Evolutionary conservation across 805 yeast genomes (phyloP).

Genomic region (Kazachstania taianensis): DNA sequence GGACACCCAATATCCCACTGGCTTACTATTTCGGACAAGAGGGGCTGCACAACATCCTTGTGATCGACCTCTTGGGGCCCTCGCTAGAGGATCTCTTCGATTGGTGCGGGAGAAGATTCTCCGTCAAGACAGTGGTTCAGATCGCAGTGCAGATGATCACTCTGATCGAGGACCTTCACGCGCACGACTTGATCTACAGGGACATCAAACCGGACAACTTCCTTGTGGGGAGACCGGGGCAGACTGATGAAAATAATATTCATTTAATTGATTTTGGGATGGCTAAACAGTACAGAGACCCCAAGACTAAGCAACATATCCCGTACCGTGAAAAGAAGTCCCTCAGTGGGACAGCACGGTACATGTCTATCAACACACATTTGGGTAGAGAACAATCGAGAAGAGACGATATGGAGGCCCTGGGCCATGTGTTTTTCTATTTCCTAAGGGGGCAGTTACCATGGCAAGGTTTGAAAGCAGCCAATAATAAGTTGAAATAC

Average conservation of each 20-base stretch:
- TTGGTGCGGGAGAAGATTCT: conserved; percentile 92
- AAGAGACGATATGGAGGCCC: conserved; percentile 90
- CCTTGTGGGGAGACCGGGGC: conserved; percentile 82
- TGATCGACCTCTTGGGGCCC: conserved; percentile 91
- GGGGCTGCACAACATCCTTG: conserved; percentile 90
- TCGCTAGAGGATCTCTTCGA: conserved; percentile 92
- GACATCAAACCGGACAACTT: conserved; percentile 98
- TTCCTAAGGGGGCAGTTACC: conserved; percentile 90
- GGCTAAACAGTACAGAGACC: conserved; percentile 98
- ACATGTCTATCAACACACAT: conserved; percentile 96
- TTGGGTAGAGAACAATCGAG: conserved; percentile 94
- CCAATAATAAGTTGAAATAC: conserved; percentile 93
- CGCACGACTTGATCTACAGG: conserved; percentile 82
- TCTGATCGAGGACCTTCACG: conserved; percentile 79
- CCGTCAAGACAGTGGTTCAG: conserved; percentile 83
- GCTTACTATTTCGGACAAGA: conserved; percentile 98
- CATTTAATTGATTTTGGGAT: conserved; percentile 95
- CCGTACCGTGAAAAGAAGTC: conserved; percentile 96
- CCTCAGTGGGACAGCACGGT: conserved; percentile 94
- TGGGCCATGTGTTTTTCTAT: conserved; percentile 94
- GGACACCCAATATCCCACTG: conserved; percentile 81
- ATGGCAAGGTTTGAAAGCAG: conserved; percentile 98
- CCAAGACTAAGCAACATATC: conserved; percentile 88
- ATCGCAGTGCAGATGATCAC: conserved; percentile 92
- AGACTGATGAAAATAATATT: conserved; percentile 74